Evolutionary conservation across 2,329 filamentous ascomycete genomes (phyloP).

Genomic region (Neoarthrinium moseri): DNA sequence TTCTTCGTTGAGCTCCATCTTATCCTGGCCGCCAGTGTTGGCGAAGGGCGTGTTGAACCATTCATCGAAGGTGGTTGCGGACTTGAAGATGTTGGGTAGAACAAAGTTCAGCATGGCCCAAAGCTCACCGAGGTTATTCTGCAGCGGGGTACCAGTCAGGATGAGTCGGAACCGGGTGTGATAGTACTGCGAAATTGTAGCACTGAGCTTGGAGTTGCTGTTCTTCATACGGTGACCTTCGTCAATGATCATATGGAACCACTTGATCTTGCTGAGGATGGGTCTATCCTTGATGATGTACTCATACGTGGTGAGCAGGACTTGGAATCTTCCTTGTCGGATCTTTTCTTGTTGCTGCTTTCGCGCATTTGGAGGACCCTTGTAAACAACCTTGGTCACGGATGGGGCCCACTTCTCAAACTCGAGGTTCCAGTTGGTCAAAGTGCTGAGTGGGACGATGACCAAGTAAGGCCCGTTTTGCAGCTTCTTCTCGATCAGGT

Average conservation of each 20-base stretch:
- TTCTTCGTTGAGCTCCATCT: slow-evolving; percentile 99
- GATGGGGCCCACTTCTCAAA: slow-evolving; percentile 98
- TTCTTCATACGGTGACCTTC: slow-evolving; percentile 99
- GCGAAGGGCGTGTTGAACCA: slow-evolving; percentile 99
- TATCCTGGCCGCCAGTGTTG: slow-evolving; percentile 96
- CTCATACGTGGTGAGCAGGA: slow-evolving; percentile 95
- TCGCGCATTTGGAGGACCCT: slow-evolving; percentile 83
- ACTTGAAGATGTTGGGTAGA: slow-evolving; percentile 97
- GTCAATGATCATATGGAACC: slow-evolving; percentile 99
- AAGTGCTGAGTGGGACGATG: slow-evolving; percentile 92
- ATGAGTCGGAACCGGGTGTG: slow-evolving; percentile 93
- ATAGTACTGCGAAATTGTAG: slow-evolving; percentile 93
- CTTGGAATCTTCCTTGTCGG: slow-evolving; percentile 92
- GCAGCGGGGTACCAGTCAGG: slow-evolving; percentile 92
- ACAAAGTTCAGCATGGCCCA: slow-evolving; percentile 99
- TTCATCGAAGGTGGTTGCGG: slow-evolving; percentile 96
- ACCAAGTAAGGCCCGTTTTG: slow-evolving; percentile 92
- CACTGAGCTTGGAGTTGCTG: slow-evolving; percentile 90
- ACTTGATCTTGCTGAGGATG: slow-evolving; percentile 96
- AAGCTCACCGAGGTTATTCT: slow-evolving; percentile 94
- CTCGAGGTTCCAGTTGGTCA: slow-evolving; percentile 98
- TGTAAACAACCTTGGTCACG: slow-evolving; percentile 88
- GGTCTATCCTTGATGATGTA: slow-evolving; percentile 99
- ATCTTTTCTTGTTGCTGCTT: slow-evolving; percentile 93
- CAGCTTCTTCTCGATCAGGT: slow-evolving; percentile 93